Percentiles rank a stretch among this genome's conserved stretches.
Conservation (phyloP, 1,139 yeast species). For the Chernovozyma aurita region DNA sequence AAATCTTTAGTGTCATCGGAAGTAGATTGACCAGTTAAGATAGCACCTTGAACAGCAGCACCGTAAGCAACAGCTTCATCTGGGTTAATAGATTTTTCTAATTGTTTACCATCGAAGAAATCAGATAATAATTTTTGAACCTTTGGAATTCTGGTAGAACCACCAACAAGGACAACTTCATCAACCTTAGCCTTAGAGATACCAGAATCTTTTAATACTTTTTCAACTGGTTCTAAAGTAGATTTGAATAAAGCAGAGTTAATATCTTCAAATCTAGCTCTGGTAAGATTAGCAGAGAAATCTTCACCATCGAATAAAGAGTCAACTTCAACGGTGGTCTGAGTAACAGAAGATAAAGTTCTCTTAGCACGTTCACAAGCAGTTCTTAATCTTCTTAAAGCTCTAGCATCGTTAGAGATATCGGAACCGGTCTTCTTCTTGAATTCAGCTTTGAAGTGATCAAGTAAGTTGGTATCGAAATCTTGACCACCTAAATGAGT, state of each 20-base stretch:
- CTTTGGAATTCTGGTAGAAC: slow-evolving; percentile 99
- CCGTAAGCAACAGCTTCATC: slow-evolving; percentile 99
- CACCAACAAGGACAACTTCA: slow-evolving; percentile 98
- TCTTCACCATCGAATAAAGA: slow-evolving; percentile 95
- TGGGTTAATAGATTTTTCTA: slow-evolving; percentile 95
- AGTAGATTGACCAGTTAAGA: slow-evolving; percentile 56
- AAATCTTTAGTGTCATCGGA: slow-evolving; percentile 74
- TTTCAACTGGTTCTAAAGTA: slow-evolving; percentile 96
- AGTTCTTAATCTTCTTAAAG: slow-evolving; percentile 96
- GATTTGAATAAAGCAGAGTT: slow-evolving; percentile 94
- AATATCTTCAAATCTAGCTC: slow-evolving; percentile 99
- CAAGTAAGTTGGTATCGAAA: slow-evolving; percentile 50
- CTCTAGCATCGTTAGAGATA: slow-evolving; percentile 88
- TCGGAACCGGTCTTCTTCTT: slow-evolving; percentile 95
- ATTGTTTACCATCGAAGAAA: slow-evolving; percentile 97
- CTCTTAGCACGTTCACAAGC: slow-evolving; percentile 99
- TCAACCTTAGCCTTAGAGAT: slow-evolving; percentile 83
- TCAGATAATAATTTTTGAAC: slow-evolving; percentile 96
- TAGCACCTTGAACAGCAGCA: slow-evolving; percentile 99
- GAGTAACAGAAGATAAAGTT: slow-evolving; percentile 94
- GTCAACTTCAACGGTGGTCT: slow-evolving; percentile 95
- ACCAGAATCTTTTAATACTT: slow-evolving; percentile 95
- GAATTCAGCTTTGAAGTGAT: slow-evolving; percentile 92
- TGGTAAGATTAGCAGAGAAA: slow-evolving; percentile 93
- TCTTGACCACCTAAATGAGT: slow-evolving; percentile 97